phyloP scores from a whole-genome alignment of 306 rosid genomes.

The Crataegus laevigata region DNA sequence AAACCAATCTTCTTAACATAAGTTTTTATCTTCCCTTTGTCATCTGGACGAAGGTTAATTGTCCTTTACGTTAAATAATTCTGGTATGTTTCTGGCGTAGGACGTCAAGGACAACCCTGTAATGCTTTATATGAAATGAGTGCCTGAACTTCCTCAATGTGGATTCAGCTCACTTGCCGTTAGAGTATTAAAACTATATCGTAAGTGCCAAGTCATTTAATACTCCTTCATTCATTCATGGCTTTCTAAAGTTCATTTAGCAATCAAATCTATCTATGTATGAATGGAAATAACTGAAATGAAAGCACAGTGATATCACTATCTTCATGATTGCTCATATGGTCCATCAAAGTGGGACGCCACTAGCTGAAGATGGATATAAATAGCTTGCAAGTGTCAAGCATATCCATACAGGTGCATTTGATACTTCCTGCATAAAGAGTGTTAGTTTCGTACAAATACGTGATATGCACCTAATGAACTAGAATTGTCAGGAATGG shows the following conservation, averaged over 20 bases:
- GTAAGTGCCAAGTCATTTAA: conserved; percentile 19
- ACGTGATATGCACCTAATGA: neutral
- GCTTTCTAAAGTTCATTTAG: neutral
- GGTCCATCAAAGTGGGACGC: neutral
- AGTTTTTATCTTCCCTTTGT: neutral
- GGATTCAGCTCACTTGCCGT: conserved; percentile 85
- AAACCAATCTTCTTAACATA: neutral
- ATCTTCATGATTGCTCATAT: neutral
- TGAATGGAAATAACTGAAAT: neutral
- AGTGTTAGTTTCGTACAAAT: neutral
- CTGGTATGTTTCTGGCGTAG: conserved; percentile 24
- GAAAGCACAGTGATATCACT: neutral
- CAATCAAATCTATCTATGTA: neutral
- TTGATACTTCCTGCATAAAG: neutral
- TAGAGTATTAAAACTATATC: conserved; percentile 50
- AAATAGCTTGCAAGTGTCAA: neutral
- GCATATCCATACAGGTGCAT: neutral
- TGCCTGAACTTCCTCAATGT: conserved; percentile 70
- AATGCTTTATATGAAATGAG: conserved; percentile 84
- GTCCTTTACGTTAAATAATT: neutral
- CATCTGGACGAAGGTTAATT: neutral
- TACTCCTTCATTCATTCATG: neutral
- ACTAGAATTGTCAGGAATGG: neutral
- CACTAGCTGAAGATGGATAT: neutral
- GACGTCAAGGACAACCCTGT: conserved; percentile 75